Conservation (phyloP, 306 rosid species). For the Quercus robur region DNA sequence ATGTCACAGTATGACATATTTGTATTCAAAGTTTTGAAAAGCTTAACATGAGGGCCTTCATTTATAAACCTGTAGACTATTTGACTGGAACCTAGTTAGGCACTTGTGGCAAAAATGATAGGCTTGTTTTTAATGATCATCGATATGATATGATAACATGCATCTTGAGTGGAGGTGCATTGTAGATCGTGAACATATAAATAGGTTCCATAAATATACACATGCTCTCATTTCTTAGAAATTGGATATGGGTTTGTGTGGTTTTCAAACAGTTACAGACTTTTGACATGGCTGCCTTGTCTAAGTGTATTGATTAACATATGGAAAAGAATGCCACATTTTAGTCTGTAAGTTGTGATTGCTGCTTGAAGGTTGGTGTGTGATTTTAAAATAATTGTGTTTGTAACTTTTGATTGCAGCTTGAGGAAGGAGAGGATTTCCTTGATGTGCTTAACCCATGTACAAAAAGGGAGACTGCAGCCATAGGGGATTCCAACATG, state of each 20-base stretch:
- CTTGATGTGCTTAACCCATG: conserved; percentile 70
- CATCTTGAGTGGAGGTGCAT: background rate
- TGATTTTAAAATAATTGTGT: too few relatives aligned
- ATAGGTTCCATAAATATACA: background rate
- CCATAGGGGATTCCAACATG: conserved; percentile 82
- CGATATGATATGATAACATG: background rate
- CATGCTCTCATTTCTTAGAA: background rate
- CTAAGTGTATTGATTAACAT: background rate
- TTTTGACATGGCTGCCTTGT: background rate
- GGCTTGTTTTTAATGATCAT: background rate
- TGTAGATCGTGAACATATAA: background rate
- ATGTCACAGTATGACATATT: background rate
- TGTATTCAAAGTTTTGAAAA: too few relatives aligned
- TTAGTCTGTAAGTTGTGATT: conserved; percentile 18
- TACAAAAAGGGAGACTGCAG: conserved; percentile 70
- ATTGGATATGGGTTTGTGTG: background rate
- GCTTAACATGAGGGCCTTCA: background rate
- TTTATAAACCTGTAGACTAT: background rate
- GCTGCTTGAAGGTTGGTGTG: conserved; percentile 60
- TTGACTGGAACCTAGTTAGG: background rate
- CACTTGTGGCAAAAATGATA: background rate
- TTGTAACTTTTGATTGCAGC: conserved; percentile 48
- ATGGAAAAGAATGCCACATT: background rate
- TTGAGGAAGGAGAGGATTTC: conserved; percentile 88
- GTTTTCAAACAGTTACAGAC: background rate